Percentiles rank a stretch among this genome's conserved stretches.
Conservation (phyloP, 2,329 filamentous ascomycete genomes). For the Aureobasidium sp. region DNA sequence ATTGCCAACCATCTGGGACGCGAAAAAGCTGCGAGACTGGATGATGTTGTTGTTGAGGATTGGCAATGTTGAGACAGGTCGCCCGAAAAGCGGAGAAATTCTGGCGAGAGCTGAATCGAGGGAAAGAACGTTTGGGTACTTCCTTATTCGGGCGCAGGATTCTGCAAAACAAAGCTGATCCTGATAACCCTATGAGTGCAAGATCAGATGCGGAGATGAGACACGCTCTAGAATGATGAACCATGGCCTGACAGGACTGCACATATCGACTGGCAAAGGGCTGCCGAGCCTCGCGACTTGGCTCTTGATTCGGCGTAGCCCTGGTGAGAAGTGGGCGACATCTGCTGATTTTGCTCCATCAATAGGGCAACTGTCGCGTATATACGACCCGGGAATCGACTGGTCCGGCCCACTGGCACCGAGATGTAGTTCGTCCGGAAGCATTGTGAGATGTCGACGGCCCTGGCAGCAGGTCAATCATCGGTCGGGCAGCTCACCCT, state of each 20-base stretch:
- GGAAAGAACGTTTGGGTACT: not conserved
- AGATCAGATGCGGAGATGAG: not conserved
- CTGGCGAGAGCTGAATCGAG: not conserved
- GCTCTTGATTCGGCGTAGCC: not conserved
- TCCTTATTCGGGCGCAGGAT: not conserved
- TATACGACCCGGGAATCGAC: not conserved
- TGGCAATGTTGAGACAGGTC: not conserved
- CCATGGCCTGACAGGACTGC: not conserved
- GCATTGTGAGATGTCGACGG: not conserved
- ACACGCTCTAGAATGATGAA: not conserved
- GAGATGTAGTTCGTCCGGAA: not conserved
- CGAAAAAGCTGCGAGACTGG: not conserved
- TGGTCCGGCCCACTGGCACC: too few relatives aligned
- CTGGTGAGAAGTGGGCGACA: not conserved
- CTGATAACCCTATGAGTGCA: not conserved
- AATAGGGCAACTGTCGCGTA: not conserved
- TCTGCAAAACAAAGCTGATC: not conserved
- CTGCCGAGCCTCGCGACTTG: not conserved
- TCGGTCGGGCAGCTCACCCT: not conserved
- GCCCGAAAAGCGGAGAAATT: not conserved
- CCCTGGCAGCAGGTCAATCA: not conserved
- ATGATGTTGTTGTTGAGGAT: not conserved
- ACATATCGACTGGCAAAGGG: not conserved
- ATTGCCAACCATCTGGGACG: not conserved
- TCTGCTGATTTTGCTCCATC: not conserved